phyloP scores from a whole-genome alignment of 768 basidiomycete genomes.

The Leucogyrophana mollusca region DNA sequence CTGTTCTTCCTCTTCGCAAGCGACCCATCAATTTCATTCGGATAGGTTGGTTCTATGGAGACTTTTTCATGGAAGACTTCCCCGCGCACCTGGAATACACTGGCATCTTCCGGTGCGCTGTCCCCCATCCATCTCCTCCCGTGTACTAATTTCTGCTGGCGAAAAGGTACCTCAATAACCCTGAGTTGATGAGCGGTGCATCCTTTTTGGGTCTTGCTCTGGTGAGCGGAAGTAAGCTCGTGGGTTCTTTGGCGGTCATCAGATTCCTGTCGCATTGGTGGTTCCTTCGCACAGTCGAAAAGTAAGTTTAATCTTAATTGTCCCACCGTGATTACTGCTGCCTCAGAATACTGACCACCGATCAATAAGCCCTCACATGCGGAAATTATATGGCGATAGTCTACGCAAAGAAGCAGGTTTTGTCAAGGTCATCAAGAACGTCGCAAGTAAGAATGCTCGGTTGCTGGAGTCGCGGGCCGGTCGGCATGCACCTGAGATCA shows the following conservation, averaged over 20 bases:
- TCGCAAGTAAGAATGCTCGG: conserved; percentile 80
- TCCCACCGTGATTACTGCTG: background rate
- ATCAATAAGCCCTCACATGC: conserved; percentile 88
- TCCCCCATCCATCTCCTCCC: background rate
- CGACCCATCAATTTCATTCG: background rate
- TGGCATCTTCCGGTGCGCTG: conserved; percentile 85
- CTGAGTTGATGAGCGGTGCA: conserved; percentile 93
- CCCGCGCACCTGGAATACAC: conserved; percentile 90
- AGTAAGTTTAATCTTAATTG: conserved; percentile 52
- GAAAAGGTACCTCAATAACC: conserved; percentile 85
- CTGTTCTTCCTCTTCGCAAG: background rate
- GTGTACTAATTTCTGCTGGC: conserved; percentile 1
- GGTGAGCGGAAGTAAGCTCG: conserved; percentile 91
- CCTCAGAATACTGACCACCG: conserved; percentile 3
- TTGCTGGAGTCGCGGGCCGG: conserved; percentile 74
- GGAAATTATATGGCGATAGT: conserved; percentile 89
- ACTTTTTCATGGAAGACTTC: conserved; percentile 95
- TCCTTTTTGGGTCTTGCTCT: conserved; percentile 92
- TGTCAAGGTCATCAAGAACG: conserved; percentile 95
- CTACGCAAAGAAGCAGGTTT: conserved; percentile 96
- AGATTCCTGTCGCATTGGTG: conserved; percentile 91
- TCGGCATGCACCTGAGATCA: conserved; percentile 81
- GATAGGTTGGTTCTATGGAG: conserved; percentile 96
- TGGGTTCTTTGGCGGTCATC: conserved; percentile 79
- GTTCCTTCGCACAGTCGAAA: conserved; percentile 91